A percentile compares a stretch with the other conserved stretches of the same genome.
Evolutionary conservation across 2,329 filamentous ascomycete species (phyloP).

Genomic region (Fusarium liriodendri): DNA sequence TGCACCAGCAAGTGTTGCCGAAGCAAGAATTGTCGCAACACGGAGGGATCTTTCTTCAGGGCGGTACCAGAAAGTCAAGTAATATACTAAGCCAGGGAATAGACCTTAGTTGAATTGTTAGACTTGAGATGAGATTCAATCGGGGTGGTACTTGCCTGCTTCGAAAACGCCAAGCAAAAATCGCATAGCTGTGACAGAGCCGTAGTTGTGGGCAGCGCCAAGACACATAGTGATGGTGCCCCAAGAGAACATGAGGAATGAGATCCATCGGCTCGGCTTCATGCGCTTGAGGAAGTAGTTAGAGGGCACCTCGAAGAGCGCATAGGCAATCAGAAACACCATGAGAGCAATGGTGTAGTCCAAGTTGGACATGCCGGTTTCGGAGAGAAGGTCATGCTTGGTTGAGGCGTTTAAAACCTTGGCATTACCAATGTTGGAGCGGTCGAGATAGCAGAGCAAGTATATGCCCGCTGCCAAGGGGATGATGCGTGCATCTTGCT

Average conservation of each 20-base stretch:
- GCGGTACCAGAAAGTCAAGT: constrained; percentile 77
- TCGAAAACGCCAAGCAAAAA: constrained; percentile 48
- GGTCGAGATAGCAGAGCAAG: constrained; percentile 61
- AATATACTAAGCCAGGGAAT: constrained; percentile 40
- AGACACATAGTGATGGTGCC: constrained; percentile 55
- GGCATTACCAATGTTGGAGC: constrained; percentile 62
- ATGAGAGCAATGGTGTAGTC: constrained; percentile 69
- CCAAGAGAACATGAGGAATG: constrained; percentile 46
- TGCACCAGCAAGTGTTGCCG: constrained; percentile 74
- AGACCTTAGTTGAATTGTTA: constrained; percentile 53
- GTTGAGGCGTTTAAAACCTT: constrained; percentile 52
- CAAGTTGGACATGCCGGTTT: constrained; percentile 57
- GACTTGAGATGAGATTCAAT: not conserved
- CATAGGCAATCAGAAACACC: constrained; percentile 63
- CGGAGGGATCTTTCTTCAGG: constrained; percentile 74
- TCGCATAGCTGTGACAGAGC: constrained; percentile 42
- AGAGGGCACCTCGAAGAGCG: constrained; percentile 60
- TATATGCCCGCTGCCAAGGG: constrained; percentile 38
- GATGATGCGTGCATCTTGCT: constrained; percentile 37
- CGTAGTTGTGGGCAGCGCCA: constrained; percentile 52
- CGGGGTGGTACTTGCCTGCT: constrained; percentile 30
- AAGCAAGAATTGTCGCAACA: constrained; percentile 74
- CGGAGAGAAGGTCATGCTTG: constrained; percentile 46
- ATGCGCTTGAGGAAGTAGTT: constrained; percentile 59
- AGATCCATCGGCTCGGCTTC: constrained; percentile 60